phyloP scores from a whole-genome alignment of 176 grass and related monocot genomes.

The Eragrostis curvula region DNA sequence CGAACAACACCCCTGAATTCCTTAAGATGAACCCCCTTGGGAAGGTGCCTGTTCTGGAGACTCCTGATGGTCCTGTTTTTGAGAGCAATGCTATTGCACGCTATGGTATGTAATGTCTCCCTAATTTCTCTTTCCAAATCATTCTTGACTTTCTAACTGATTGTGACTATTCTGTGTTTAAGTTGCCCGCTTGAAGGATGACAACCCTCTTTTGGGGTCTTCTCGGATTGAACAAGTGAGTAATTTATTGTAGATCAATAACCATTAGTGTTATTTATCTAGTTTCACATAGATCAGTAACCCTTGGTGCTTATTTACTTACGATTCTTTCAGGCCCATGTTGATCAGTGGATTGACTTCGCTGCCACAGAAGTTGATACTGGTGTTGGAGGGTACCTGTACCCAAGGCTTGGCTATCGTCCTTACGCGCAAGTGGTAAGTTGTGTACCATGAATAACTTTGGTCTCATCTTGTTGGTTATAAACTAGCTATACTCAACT shows the following conservation, averaged over 20 bases:
- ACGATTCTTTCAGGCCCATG: constrained; percentile 54
- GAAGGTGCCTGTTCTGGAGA: constrained; percentile 96
- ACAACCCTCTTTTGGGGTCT: constrained; percentile 63
- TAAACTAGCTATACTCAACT: not conserved
- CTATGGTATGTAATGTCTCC: constrained; percentile 56
- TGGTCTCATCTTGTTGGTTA: not conserved
- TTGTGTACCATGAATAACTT: not conserved
- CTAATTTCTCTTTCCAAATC: not conserved
- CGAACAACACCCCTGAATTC: constrained; percentile 94
- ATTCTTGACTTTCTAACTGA: not conserved
- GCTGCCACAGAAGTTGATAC: constrained; percentile 70
- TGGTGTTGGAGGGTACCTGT: constrained; percentile 63
- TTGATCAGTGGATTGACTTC: constrained; percentile 97
- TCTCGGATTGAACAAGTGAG: constrained; percentile 92
- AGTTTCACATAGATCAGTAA: no score
- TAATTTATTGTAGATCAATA: not conserved
- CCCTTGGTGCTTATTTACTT: not conserved
- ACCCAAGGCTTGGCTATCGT: constrained; percentile 64
- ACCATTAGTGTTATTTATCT: not conserved
- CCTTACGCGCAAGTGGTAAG: constrained; percentile 60
- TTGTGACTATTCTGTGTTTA: constrained; percentile 6
- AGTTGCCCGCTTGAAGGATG: constrained; percentile 82
- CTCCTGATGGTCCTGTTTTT: constrained; percentile 88
- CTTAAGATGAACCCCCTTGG: constrained; percentile 98
- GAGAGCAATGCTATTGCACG: constrained; percentile 97